Base-by-base conservation (phyloP, 257 asterid species). In the Paraleonurus japonicus region DNA sequence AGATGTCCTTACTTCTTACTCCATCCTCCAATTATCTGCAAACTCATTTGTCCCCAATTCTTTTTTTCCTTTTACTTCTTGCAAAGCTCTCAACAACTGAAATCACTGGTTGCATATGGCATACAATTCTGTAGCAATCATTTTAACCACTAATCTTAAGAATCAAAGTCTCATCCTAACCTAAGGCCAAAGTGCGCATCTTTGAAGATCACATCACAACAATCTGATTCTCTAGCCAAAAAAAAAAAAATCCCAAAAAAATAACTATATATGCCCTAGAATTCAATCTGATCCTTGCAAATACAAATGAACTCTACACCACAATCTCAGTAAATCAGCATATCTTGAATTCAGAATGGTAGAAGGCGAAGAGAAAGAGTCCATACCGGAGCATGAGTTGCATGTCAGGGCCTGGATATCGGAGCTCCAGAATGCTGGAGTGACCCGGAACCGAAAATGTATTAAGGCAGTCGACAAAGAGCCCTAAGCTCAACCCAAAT, bases 381-480 rank as follows among this genome's bases (percentile, higher is more conserved):
- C 7, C 62, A 16, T 59, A 92, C 97, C 90, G 85, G 75, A 95
- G 84, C 74, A 95, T 85, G 74, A 95, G 99, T 66, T 92, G 98
- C 99, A 88, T 92, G 67, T 94, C 99, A 17, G 96, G 90, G 70
- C 99, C 99, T 0, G 99, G 99, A 81, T 88, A 95, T 54, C 86
- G 88, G 67, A 92, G 79, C 79, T 95, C 96, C 26, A 92, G 88
- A 48, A 83, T 61, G 80, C 50, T 77, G 60, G 96, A 83, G 67
- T 79, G 86, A 58, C 96, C 92, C 17, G 92, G 96, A 76, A 82
- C 88, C 23, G 96, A 86, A 84, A 95, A 95, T 47, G 92, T 90
- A 70, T 85, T 89, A 62, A 95, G 84, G 69, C 90, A 89, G 80
- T 95, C 98, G 68, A 89, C 86, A 78, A 95, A 86, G 30, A 89